Conservation (phyloP, 768 basidiomycete species). For the Lactarius evosmus region DNA sequence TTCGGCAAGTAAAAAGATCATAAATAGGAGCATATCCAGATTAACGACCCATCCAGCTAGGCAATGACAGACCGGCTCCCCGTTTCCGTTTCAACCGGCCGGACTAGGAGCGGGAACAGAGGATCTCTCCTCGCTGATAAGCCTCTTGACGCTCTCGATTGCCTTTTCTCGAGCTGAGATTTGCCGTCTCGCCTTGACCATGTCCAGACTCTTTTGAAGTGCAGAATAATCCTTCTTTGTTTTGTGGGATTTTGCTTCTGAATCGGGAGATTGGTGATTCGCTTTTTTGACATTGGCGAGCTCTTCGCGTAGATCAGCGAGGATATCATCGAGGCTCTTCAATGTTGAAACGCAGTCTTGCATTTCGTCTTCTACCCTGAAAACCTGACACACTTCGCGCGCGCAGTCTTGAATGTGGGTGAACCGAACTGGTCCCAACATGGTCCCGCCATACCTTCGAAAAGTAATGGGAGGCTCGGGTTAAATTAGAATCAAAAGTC, state of each 20-base stretch:
- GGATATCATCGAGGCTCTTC: slow-evolving; percentile 55
- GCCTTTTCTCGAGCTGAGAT: slow-evolving; percentile 67
- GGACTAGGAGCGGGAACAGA: background rate
- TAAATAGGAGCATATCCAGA: background rate
- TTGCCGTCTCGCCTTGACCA: slow-evolving; percentile 62
- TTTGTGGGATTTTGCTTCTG: slow-evolving; percentile 8
- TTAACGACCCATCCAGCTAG: background rate
- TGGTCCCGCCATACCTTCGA: slow-evolving; percentile 72
- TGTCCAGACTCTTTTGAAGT: slow-evolving; percentile 43
- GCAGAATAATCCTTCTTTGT: slow-evolving; percentile 44
- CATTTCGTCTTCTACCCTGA: slow-evolving; percentile 65
- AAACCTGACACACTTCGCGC: slow-evolving; percentile 65
- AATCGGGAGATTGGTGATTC: background rate
- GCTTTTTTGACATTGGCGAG: slow-evolving; percentile 34
- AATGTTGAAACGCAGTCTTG: slow-evolving; percentile 58
- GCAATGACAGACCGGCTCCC: background rate
- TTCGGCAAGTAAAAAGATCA: background rate
- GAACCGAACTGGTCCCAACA: slow-evolving; percentile 74
- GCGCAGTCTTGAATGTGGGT: slow-evolving; percentile 75
- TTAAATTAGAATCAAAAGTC: background rate
- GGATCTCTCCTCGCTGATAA: slow-evolving; percentile 44
- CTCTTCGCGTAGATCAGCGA: slow-evolving; percentile 54
- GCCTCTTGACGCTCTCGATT: slow-evolving; percentile 55
- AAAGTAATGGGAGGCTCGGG: background rate
- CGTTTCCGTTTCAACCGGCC: background rate